Evolutionary conservation across 192 early-diverging fungal genomes (phyloP), one percentile per base, ranked within the genome.

Genomic region (Coemansia sp.): DNA sequence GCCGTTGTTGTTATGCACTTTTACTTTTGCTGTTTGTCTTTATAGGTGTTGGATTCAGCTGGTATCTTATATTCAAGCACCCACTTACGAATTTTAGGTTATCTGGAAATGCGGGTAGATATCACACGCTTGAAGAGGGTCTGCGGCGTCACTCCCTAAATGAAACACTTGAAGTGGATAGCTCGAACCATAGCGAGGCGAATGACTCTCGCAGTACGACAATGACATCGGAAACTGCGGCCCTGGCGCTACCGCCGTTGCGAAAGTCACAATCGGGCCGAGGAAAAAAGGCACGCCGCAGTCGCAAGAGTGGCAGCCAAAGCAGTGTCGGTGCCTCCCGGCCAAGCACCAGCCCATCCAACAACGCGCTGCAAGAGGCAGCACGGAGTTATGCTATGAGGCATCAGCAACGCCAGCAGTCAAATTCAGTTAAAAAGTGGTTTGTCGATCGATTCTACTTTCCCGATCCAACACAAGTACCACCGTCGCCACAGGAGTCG

Each of bases 391-490:
- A 81, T 55, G 79, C 79, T 0, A 45, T 81, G 48, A 53, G 79
- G 27, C 79, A 81, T 17, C 78, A 80, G 58, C 79, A 81, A 48
- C 67, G 79, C 19, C 70, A 76, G 27, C 70, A 72, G 36, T 60
- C 68, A 25, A 76, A 76, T 29, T 67, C 74, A 1, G 71, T 81
- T 10, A 76, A 76, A 62, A 73, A 70, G 42, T 81, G 79, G 79
- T 81, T 81, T 64, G 62, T 73, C 27, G 74, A 81, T 65, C 74
- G 74, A 17, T 81, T 81, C 71, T 81, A 81, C 68, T 81, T 81
- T 68, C 32, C 79, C 1, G 79, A 81, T 31, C 79, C 79, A 0
- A 81, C 79, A 2, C 79, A 81, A 32, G 74, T 81, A 19, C 79
- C 79, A 42, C 79, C 79, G 1, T 75, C 78, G 60, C 27, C 78